Evolutionary conservation across 1,284 basidiomycete species (phyloP).

Genomic region (Neonothopanus nambi): DNA sequence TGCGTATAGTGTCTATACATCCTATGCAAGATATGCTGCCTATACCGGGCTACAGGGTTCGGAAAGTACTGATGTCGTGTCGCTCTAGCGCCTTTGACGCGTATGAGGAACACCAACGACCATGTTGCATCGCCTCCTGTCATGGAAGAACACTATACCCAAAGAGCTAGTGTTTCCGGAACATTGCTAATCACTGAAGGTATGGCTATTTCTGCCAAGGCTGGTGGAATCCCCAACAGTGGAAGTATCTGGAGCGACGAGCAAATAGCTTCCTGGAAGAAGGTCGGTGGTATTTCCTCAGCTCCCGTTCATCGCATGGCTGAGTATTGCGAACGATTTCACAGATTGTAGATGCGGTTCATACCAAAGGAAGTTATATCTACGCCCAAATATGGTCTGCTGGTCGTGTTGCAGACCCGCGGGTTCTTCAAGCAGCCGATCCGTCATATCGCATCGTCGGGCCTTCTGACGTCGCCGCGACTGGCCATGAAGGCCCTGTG

Average conservation of each 20-base stretch:
- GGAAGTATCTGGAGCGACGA: slow-evolving; percentile 37
- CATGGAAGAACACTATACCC: slow-evolving; percentile 36
- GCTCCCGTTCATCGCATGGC: neutral
- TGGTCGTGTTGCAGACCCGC: slow-evolving; percentile 36
- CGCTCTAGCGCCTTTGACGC: slow-evolving; percentile 29
- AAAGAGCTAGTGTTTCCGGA: slow-evolving; percentile 33
- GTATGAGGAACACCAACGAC: slow-evolving; percentile 20
- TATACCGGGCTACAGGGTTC: too few species aligned
- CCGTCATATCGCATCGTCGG: slow-evolving; percentile 12
- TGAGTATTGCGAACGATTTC: neutral
- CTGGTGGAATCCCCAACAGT: slow-evolving; percentile 27
- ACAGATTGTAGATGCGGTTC: slow-evolving; percentile 33
- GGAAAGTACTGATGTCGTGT: too few species aligned
- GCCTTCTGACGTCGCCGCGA: slow-evolving; percentile 15
- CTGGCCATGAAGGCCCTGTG: slow-evolving; percentile 9
- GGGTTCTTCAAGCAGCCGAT: slow-evolving; percentile 26
- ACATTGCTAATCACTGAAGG: slow-evolving; percentile 40
- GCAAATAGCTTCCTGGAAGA: slow-evolving; percentile 40
- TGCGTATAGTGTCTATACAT: too few species aligned
- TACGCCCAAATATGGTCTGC: slow-evolving; percentile 50
- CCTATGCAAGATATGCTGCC: too few species aligned
- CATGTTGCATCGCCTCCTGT: slow-evolving; percentile 28
- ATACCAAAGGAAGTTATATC: slow-evolving; percentile 43
- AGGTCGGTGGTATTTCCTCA: slow-evolving; percentile 21
- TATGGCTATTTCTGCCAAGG: slow-evolving; percentile 31